phyloP scores from a whole-genome alignment of 2,329 filamentous ascomycete species.

The Pseudocercospora fuligena region DNA sequence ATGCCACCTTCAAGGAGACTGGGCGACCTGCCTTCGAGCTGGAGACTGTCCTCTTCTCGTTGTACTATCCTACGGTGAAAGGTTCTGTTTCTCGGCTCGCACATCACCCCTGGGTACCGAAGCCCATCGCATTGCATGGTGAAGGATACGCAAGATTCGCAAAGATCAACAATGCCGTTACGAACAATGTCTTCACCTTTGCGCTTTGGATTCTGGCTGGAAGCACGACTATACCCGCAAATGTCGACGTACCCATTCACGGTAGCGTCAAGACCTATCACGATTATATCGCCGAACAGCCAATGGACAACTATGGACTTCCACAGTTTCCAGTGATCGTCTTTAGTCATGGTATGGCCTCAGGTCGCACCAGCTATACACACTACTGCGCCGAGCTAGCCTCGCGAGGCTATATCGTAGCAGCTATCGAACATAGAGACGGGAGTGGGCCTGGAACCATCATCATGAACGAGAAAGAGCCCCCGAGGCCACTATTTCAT shows the following conservation, averaged over 20 bases:
- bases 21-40: conserved; percentile 49
- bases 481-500: conserved; percentile 44
- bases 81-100: conserved; percentile 33
- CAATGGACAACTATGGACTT: conserved; percentile 37
- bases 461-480: conserved; percentile 44
- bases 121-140: conserved; percentile 49
- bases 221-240: conserved; percentile 48
- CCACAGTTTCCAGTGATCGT: conserved; percentile 49
- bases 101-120: conserved; percentile 50
- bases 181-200: conserved; percentile 47
- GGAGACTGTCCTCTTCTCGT: conserved; percentile 50
- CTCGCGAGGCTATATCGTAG: conserved; percentile 52
- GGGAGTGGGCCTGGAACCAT: conserved; percentile 52
- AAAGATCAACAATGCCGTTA: conserved; percentile 43
- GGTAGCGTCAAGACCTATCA: conserved; percentile 35
- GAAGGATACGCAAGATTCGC: conserved; percentile 52
- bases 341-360: conserved; percentile 55
- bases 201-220: conserved; percentile 49
- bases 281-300: conserved; percentile 38
- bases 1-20: conserved; percentile 45
- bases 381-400: conserved; percentile 54
- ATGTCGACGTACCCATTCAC: conserved; percentile 50
- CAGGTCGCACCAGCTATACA: conserved; percentile 51
- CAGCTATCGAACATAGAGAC: conserved; percentile 54
- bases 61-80: conserved; percentile 51